Evolutionary conservation across 2,329 filamentous ascomycete genomes (phyloP).

Genomic region (Phialophora tarda): DNA sequence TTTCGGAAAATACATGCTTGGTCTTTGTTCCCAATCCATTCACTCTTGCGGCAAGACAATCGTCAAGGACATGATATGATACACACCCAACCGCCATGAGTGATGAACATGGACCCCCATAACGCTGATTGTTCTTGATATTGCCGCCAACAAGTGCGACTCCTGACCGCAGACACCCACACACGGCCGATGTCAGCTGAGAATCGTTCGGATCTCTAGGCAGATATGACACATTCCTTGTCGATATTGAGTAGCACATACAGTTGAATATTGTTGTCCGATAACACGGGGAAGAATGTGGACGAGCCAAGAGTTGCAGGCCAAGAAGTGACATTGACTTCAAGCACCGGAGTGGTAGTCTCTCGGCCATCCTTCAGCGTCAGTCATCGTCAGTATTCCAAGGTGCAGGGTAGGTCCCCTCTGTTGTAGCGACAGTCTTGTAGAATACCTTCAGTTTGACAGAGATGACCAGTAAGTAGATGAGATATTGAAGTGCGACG

Average conservation of each 20-base stretch:
- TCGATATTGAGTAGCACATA: constrained; percentile 32
- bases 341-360: constrained; percentile 22
- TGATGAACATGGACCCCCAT: constrained; percentile 28
- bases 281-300: constrained; percentile 25
- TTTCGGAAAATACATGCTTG: constrained; percentile 31
- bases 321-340: constrained; percentile 30
- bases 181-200: constrained; percentile 9
- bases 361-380: constrained; percentile 27
- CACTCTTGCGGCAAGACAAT: constrained; percentile 24
- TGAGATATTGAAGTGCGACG: constrained; percentile 30
- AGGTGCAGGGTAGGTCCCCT: constrained; percentile 37
- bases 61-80: constrained; percentile 29
- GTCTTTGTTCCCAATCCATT: constrained; percentile 17
- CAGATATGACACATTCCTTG: constrained; percentile 29
- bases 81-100: constrained; percentile 16
- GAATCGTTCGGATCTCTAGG: constrained; percentile 8
- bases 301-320: constrained; percentile 31
- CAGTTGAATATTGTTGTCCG: constrained; percentile 21
- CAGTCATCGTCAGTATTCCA: constrained; percentile 38
- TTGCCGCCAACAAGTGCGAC: constrained; percentile 25
- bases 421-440: constrained; percentile 34
- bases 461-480: constrained; percentile 39
- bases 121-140: constrained; percentile 30
- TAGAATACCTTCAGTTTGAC: constrained; percentile 39
- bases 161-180: constrained; percentile 14